A percentile compares a stretch with the other conserved stretches of the same genome.
phyloP scores from a whole-genome alignment of 768 basidiomycete species.

The Calocera viscosa region DNA sequence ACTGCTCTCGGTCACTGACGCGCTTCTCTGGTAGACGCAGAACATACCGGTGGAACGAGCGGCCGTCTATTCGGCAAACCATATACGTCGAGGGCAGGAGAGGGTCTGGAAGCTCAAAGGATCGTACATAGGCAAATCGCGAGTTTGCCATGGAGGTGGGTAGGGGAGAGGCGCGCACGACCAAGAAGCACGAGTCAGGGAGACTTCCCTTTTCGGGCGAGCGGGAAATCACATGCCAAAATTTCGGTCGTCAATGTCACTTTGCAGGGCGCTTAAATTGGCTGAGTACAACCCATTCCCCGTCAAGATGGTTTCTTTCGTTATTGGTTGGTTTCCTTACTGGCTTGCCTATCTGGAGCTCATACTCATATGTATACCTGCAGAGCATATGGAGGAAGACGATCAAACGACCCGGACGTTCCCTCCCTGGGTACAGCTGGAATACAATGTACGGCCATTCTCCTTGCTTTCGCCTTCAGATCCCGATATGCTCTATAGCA shows the following conservation, averaged over 20 bases:
- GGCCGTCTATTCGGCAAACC: constrained; percentile 80
- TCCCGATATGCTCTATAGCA: constrained; percentile 36
- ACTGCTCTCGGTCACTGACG: not conserved
- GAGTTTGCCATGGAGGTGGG: constrained; percentile 64
- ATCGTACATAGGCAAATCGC: constrained; percentile 81
- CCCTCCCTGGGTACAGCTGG: constrained; percentile 74
- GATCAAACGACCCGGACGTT: constrained; percentile 52
- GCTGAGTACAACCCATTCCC: not conserved
- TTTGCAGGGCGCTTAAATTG: constrained; percentile 9
- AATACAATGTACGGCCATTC: constrained; percentile 54
- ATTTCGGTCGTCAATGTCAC: constrained; percentile 22
- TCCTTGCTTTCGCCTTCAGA: not conserved
- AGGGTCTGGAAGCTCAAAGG: constrained; percentile 78
- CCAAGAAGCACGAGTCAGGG: not conserved
- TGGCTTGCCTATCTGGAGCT: too few species aligned
- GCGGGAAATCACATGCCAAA: not conserved
- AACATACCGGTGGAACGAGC: constrained; percentile 77
- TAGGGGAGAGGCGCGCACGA: not conserved
- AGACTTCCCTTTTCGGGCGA: not conserved
- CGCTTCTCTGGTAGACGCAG: constrained; percentile 6
- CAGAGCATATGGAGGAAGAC: constrained; percentile 95
- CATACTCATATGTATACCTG: not conserved
- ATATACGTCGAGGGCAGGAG: constrained; percentile 75
- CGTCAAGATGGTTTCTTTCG: constrained; percentile 17
- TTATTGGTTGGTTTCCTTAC: constrained; percentile 16